Percentiles rank a stretch among this genome's conserved stretches.
Evolutionary conservation across 2,329 filamentous ascomycete species (phyloP).

Genomic region (Pseudogymnoascus sp.): DNA sequence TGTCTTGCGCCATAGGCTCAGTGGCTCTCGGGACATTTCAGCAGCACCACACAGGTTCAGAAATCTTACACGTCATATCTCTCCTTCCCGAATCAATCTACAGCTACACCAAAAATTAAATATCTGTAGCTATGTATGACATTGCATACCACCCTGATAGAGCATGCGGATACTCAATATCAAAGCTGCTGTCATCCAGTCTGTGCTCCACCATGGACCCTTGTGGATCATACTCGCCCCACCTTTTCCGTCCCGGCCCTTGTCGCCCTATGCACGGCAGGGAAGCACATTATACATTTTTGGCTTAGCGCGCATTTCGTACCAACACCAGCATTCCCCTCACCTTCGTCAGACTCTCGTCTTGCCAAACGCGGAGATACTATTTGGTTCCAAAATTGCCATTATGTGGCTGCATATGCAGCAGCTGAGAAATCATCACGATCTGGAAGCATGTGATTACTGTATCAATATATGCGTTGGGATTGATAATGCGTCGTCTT

Average conservation of each 20-base stretch:
- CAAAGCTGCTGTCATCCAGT: neutral
- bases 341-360: neutral
- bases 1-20: neutral
- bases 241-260: neutral
- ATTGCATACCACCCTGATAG: neutral
- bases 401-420: neutral
- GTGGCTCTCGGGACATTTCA: too few species aligned
- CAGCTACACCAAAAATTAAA: neutral
- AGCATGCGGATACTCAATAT: neutral
- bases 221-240: neutral
- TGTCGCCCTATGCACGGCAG: neutral
- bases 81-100: neutral
- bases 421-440: neutral
- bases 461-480: neutral
- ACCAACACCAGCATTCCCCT: neutral
- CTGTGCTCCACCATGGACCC: neutral
- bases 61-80: too few species aligned
- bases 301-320: neutral
- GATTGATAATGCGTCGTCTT: neutral
- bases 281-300: conserved; percentile 1
- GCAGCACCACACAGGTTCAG: too few species aligned
- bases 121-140: neutral
- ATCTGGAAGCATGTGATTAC: neutral
- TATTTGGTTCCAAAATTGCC: neutral
- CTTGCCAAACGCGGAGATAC: neutral